These are phyloP conservation scores for Trametes sanguinea DNA, from an alignment of 768 basidiomycete species.

Conservation along the genomic window DNA sequence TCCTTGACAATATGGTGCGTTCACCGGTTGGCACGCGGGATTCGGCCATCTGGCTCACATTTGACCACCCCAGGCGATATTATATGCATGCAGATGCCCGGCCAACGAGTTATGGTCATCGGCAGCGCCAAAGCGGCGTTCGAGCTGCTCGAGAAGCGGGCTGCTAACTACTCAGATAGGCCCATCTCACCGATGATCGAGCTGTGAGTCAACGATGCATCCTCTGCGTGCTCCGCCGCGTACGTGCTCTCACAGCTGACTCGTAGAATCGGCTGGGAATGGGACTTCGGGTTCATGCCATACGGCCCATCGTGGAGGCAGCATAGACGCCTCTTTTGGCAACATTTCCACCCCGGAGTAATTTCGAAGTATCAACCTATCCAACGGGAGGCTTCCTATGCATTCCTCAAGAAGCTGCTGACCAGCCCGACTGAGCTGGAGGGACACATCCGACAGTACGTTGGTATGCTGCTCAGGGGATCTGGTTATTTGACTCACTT, in stretches of 20 bases:
- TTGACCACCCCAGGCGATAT: not conserved
- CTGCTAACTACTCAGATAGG: constrained; percentile 42
- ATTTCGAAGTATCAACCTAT: constrained; percentile 34
- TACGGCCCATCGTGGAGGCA: constrained; percentile 45
- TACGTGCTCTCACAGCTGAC: not conserved
- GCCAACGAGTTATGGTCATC: constrained; percentile 37
- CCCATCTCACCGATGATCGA: constrained; percentile 14
- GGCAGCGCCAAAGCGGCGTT: constrained; percentile 37
- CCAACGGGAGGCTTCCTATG: constrained; percentile 32
- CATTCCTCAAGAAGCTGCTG: constrained; percentile 34
- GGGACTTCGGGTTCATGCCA: constrained; percentile 41
- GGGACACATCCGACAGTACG: constrained; percentile 40
- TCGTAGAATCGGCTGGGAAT: constrained; percentile 40
- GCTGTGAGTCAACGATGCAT: constrained; percentile 18
- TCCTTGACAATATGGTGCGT: not conserved
- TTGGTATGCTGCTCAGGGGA: not conserved
- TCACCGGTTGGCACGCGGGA: not conserved
- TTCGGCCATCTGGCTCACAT: not conserved
- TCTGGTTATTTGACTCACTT: not conserved
- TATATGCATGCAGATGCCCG: constrained; percentile 19
- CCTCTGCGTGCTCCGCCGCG: not conserved
- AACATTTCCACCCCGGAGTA: constrained; percentile 42
- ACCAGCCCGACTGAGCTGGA: constrained; percentile 39
- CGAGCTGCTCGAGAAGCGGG: constrained; percentile 45
- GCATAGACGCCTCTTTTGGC: constrained; percentile 43